These are phyloP conservation scores for Hydrangea macrophylla DNA, from an alignment of 148 eudicot species.

Conservation along the genomic window DNA sequence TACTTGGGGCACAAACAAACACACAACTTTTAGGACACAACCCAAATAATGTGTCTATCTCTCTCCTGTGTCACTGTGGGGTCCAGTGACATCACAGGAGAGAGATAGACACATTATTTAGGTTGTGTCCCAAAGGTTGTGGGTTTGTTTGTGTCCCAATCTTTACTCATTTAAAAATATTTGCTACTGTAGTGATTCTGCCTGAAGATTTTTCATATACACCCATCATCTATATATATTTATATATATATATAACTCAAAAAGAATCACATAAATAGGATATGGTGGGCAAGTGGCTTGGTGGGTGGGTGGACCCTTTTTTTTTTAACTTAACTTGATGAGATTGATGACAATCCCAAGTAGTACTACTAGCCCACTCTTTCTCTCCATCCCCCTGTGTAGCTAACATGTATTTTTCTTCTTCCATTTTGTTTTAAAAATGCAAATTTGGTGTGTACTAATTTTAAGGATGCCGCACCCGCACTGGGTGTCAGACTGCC, in stretches of 20 bases:
- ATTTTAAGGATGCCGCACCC: too few species aligned
- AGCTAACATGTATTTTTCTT: neutral
- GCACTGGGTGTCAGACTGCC: too few species aligned
- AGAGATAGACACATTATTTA: too few species aligned
- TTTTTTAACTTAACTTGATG: neutral
- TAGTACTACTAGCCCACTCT: neutral
- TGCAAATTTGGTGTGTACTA: neutral
- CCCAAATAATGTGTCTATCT: too few species aligned
- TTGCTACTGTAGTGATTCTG: conserved; percentile 25
- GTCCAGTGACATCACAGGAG: too few species aligned
- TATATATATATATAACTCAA: too few species aligned
- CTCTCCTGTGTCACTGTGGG: too few species aligned
- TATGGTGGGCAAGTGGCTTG: neutral
- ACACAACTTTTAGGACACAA: too few species aligned
- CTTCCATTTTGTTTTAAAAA: neutral
- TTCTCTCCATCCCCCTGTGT: neutral
- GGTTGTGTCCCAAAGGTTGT: too few species aligned
- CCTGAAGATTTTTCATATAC: conserved; percentile 17
- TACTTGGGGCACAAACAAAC: too few species aligned
- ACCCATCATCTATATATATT: conserved; percentile 1
- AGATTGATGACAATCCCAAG: neutral
- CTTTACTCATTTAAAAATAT: too few species aligned
- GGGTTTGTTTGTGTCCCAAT: too few species aligned
- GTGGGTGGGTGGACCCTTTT: neutral
- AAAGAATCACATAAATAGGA: neutral